Evolutionary conservation across 2,329 filamentous ascomycete genomes (phyloP).

Genomic region (Dactylella cylindrospora): DNA sequence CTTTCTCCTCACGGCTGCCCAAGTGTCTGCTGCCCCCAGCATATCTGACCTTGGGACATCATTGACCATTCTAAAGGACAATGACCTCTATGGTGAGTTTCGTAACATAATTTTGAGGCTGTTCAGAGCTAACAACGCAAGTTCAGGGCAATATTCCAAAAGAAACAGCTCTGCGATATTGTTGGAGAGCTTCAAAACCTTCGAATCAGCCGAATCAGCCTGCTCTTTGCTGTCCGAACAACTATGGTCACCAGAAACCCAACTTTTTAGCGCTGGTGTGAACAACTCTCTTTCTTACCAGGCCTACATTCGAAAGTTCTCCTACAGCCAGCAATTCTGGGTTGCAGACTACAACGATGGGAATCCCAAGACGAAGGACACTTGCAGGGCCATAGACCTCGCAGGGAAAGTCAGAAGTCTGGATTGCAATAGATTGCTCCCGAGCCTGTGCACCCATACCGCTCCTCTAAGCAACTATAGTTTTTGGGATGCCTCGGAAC

Average conservation of each 20-base stretch:
- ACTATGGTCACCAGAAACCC: constrained; percentile 30
- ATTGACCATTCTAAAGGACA: constrained; percentile 31
- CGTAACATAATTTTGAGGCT: not conserved
- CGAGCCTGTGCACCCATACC: constrained; percentile 54
- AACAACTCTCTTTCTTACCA: constrained; percentile 53
- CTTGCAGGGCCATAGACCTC: constrained; percentile 48
- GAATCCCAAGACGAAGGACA: constrained; percentile 20
- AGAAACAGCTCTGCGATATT: constrained; percentile 23
- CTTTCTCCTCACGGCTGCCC: too few relatives aligned
- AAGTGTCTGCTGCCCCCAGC: constrained; percentile 1
- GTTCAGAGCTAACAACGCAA: not conserved
- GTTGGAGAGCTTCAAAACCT: constrained; percentile 19
- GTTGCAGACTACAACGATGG: constrained; percentile 48
- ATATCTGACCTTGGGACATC: constrained; percentile 9
- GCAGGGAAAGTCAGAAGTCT: constrained; percentile 48
- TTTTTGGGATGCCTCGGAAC: constrained; percentile 50
- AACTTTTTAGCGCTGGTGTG: constrained; percentile 25
- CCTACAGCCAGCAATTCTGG: constrained; percentile 52
- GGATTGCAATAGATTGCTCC: constrained; percentile 46
- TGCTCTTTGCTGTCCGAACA: constrained; percentile 19
- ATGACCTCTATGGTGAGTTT: constrained; percentile 22
- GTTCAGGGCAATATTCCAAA: constrained; percentile 20
- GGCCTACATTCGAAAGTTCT: constrained; percentile 46
- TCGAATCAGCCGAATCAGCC: constrained; percentile 7
- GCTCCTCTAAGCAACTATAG: constrained; percentile 53